Evolutionary conservation across 345 rosid species (phyloP), one percentile per base, ranked within the genome.

Genomic region (Microthlaspi erraticum): DNA sequence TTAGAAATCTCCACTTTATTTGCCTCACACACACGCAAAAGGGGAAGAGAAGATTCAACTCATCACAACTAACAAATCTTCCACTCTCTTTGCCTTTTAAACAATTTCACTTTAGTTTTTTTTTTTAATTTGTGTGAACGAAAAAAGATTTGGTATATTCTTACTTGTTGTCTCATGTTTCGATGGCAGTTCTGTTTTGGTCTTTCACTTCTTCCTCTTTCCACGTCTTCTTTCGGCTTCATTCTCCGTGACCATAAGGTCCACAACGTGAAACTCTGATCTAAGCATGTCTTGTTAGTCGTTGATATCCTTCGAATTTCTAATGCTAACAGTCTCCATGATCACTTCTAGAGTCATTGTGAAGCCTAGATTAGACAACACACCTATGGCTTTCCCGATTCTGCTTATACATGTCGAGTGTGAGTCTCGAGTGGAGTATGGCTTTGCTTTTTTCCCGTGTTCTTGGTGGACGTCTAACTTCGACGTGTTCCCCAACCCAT

Each of bases 401-500:
- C 87, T 84, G 84, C 99, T 88, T 57, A 87, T 84, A 83, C 39
- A 78, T 77, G 88, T 63, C 98, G 81, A 3, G 79, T 88, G n/a
- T n/a, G n/a, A n/a, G n/a, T n/a, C 82, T 88, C 96, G 0, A 72
- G 58, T 3, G 77, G 80, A 14, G 82, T 79, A 66, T 64, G 43
- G 48, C 34, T 65, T 67, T 64, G 80, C 12, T 76, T 83, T 72
- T 75, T 80, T 63, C 43, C 80, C 39, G 74, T 79, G 64, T 72
- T 69, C 60, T 67, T 76, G 36, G 41, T 16, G 12, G 84, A 61
- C 29, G 83, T 83, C 83, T 78, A 23, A 73, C 78, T 56, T 87
- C 89, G 2, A 81, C 73, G 45, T 89, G 98, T 64, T 91, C 98
- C 5, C 98, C 99, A 7, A 94, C 84, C 98, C 99, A 91, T 62